These are phyloP conservation scores for Chalaropsis thielavioides DNA, from an alignment of 2,329 filamentous ascomycete species.

Conservation along the genomic window DNA sequence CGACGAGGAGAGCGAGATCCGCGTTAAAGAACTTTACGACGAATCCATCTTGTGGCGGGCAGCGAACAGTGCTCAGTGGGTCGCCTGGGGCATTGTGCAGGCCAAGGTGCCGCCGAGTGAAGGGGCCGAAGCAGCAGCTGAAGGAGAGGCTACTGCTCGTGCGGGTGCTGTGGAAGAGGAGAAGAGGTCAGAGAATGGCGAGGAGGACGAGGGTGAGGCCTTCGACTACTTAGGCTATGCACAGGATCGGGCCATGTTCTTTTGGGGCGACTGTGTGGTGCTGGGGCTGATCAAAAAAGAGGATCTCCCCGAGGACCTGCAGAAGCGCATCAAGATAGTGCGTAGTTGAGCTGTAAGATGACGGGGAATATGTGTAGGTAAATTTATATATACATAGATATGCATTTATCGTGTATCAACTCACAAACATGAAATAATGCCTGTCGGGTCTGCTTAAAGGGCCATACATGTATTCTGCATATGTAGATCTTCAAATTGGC, in stretches of 20 bases:
- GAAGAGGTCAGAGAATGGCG: conserved; percentile 19
- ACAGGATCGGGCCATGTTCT: conserved; percentile 79
- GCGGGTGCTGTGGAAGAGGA: conserved; percentile 19
- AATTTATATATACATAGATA: background rate
- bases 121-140: conserved; percentile 20
- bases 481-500: background rate
- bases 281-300: conserved; percentile 61
- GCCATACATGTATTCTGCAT: background rate
- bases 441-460: background rate
- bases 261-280: conserved; percentile 78
- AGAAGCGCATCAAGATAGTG: conserved; percentile 52
- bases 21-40: conserved; percentile 55
- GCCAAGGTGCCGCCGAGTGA: conserved; percentile 48
- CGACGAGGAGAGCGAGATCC: conserved; percentile 50
- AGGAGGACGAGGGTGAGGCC: conserved; percentile 42
- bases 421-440: background rate
- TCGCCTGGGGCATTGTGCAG: conserved; percentile 93
- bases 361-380: background rate
- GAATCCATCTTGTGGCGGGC: conserved; percentile 77
- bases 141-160: background rate
- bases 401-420: background rate
- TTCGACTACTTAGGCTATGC: conserved; percentile 92
- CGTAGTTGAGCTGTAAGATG: conserved; percentile 36
- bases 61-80: conserved; percentile 80
- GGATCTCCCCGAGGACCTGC: conserved; percentile 59